phyloP scores from a whole-genome alignment of 202 grass and related monocot species.

The Setaria viridis region DNA sequence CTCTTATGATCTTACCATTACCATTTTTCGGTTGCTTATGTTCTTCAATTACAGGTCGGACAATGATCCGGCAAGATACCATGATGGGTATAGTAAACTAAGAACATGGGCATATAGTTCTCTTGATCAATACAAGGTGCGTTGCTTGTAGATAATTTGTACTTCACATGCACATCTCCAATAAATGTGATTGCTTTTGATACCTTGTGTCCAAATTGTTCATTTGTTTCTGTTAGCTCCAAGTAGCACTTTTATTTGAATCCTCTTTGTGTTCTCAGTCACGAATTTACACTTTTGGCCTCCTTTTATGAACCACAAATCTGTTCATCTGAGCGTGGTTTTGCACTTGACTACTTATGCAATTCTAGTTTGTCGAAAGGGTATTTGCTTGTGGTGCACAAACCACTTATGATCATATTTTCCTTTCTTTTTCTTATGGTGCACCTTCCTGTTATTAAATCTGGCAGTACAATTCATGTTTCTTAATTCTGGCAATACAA shows the following conservation, averaged over 20 bases:
- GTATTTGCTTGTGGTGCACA: conserved; percentile 8
- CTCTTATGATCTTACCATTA: conserved; percentile 29
- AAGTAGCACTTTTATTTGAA: not conserved
- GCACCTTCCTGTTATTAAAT: conserved; percentile 35
- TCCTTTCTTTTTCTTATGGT: conserved; percentile 8
- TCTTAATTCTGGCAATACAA: conserved; percentile 37
- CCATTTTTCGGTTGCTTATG: conserved; percentile 27
- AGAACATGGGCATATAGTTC: conserved; percentile 96
- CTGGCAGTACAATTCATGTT: conserved; percentile 8
- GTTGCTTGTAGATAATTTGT: conserved; percentile 16
- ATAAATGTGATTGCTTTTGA: conserved; percentile 18
- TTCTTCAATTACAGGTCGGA: conserved; percentile 65
- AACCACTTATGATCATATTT: conserved; percentile 4
- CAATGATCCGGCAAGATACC: conserved; percentile 73
- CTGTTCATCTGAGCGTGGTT: conserved; percentile 12
- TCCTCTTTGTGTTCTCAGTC: conserved; percentile 4
- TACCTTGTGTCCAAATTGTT: not conserved
- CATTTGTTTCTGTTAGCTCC: not conserved
- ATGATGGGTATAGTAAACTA: conserved; percentile 79
- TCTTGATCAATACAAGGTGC: conserved; percentile 96
- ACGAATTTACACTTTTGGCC: not conserved
- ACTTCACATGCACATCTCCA: not conserved
- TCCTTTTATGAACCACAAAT: conserved; percentile 4
- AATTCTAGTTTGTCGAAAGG: conserved; percentile 14
- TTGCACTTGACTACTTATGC: conserved; percentile 12